phyloP scores from a whole-genome alignment of 2,329 filamentous ascomycete species.

The Xylaria sp. region DNA sequence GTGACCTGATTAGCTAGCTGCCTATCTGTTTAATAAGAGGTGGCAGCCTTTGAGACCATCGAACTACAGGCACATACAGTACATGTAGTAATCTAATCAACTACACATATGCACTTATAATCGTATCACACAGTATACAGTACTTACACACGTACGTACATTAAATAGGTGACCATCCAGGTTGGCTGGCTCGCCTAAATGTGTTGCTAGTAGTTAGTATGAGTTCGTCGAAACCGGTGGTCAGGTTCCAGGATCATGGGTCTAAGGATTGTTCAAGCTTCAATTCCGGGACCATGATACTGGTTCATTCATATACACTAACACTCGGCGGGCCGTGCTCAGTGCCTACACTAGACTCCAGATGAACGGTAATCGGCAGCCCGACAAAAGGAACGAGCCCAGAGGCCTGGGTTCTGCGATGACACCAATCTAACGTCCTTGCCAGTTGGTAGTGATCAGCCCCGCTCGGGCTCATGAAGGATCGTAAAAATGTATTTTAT shows the following conservation, averaged over 20 bases:
- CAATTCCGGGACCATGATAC: constrained; percentile 31
- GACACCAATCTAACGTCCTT: not conserved
- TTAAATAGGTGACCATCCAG: not conserved
- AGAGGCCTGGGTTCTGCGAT: constrained; percentile 10
- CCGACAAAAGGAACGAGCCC: constrained; percentile 6
- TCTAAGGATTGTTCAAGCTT: constrained; percentile 22
- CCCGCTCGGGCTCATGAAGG: not conserved
- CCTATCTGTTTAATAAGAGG: not conserved
- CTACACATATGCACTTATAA: not conserved
- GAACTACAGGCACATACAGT: no score
- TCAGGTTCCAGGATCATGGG: constrained; percentile 24
- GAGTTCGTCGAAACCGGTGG: constrained; percentile 1
- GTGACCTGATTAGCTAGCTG: not conserved
- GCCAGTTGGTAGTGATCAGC: not conserved
- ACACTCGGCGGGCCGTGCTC: constrained; percentile 1
- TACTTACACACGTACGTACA: not conserved
- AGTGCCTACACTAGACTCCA: constrained; percentile 17
- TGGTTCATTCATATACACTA: constrained; percentile 24
- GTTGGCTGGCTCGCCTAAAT: not conserved
- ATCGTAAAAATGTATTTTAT: not conserved
- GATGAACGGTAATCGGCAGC: constrained; percentile 18
- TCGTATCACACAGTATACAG: constrained; percentile 3
- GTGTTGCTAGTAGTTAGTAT: not conserved
- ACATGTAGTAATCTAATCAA: not conserved
- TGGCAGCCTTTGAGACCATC: not conserved